These are phyloP conservation scores for Aspergillus sp. DNA, from an alignment of 2,329 filamentous ascomycete species.

Conservation along the genomic window DNA sequence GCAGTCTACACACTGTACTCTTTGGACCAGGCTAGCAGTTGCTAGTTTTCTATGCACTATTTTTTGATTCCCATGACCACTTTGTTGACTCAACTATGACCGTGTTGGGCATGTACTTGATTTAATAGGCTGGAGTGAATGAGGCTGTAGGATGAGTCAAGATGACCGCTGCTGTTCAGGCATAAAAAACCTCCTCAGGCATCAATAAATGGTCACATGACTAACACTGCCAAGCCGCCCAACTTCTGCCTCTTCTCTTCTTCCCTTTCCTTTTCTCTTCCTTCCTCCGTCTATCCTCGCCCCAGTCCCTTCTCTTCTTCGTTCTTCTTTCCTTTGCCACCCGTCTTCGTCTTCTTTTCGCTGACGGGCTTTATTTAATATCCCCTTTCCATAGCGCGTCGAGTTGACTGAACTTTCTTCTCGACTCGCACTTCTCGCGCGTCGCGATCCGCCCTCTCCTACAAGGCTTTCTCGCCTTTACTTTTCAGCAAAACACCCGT, in stretches of 20 bases:
- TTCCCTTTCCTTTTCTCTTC: background rate
- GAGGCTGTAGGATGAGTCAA: too few relatives aligned
- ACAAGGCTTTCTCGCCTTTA: background rate
- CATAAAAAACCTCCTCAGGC: too few relatives aligned
- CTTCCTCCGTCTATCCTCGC: background rate
- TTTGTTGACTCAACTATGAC: too few relatives aligned
- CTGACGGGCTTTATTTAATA: constrained; percentile 1
- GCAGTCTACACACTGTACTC: background rate
- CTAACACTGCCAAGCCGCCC: too few relatives aligned
- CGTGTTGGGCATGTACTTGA: too few relatives aligned
- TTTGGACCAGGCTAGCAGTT: too few relatives aligned
- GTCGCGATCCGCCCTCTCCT: background rate
- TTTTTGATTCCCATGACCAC: too few relatives aligned
- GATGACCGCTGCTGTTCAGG: too few relatives aligned
- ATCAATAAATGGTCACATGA: too few relatives aligned
- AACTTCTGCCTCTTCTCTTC: background rate
- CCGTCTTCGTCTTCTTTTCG: constrained; percentile 1
- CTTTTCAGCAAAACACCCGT: background rate
- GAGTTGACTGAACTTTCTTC: constrained; percentile 1
- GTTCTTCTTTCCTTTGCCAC: background rate
- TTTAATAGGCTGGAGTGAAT: too few relatives aligned
- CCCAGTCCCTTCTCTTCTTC: background rate
- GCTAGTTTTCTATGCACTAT: too few relatives aligned
- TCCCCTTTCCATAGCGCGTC: background rate
- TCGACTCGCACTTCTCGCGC: background rate